Evolutionary conservation across 2,329 filamentous ascomycete genomes (phyloP).

Genomic region (Nakataea oryzae): DNA sequence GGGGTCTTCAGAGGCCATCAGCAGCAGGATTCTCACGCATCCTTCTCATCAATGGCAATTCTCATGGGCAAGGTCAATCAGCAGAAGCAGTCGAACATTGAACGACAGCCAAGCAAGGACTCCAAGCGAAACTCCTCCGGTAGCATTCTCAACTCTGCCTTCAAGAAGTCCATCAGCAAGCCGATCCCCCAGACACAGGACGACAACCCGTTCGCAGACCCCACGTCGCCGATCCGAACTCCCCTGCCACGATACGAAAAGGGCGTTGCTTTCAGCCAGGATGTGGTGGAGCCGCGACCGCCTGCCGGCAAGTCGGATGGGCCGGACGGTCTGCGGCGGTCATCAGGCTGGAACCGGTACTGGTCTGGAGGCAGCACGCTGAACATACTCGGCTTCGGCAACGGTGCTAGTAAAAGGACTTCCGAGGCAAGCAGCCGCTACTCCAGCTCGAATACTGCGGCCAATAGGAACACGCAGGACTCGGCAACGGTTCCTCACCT

Average conservation of each 20-base stretch:
- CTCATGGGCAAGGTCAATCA: conserved; percentile 51
- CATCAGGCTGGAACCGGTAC: conserved; percentile 68
- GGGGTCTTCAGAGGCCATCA: conserved; percentile 39
- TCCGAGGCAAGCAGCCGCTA: conserved; percentile 49
- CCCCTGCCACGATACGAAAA: conserved; percentile 26
- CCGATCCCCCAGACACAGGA: conserved; percentile 39
- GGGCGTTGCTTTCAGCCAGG: conserved; percentile 24
- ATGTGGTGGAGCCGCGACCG: conserved; percentile 18
- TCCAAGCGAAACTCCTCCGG: conserved; percentile 39
- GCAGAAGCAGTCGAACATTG: conserved; percentile 25
- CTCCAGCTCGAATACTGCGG: conserved; percentile 21
- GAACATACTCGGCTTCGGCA: conserved; percentile 52
- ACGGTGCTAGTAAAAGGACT: conserved; percentile 29
- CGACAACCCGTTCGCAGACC: conserved; percentile 7
- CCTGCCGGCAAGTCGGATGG: conserved; percentile 19
- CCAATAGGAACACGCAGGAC: conserved; percentile 44
- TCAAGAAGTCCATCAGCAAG: conserved; percentile 53
- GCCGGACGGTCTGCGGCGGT: conserved; percentile 41
- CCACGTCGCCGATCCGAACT: conserved; percentile 15
- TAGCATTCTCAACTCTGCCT: conserved; percentile 50
- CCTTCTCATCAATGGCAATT: conserved; percentile 54
- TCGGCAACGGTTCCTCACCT: conserved; percentile 63
- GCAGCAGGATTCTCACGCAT: conserved; percentile 41
- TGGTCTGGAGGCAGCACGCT: conserved; percentile 65
- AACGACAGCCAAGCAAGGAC: conserved; percentile 37